Evolutionary conservation across 2,329 filamentous ascomycete species (phyloP), one percentile per base, ranked within the genome.

Genomic region (Talaromyces rugulosus): DNA sequence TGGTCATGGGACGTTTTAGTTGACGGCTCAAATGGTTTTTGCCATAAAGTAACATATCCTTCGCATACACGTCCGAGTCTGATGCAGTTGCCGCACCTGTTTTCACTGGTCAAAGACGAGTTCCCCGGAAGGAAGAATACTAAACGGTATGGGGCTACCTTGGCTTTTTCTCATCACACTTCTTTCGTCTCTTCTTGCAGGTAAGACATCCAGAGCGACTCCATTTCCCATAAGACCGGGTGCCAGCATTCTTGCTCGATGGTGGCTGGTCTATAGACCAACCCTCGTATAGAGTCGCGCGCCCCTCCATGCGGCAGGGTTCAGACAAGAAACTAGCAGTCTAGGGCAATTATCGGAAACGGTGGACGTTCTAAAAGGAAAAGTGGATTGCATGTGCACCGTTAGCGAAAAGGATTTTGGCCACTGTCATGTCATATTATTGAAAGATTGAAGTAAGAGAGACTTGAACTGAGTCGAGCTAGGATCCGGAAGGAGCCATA

Each of bases 121-220:
- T 65, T 18, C 14, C 16, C 1, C 27, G 16, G 4, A 27, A 47
- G 5, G 16, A 14, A 11, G 16, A 14, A 11, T 42, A 33, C 23
- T 30, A 42, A 40, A n/a, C 36, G 18, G 36, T 23, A 56, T 47
- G n/a, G 30, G 30, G 30, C 52, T 53, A 76, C 74, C 67, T 71
- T 23, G 74, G 74, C 59, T 75, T 76, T 27, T 71, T 64, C 65
- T 76, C 74, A 62, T 77, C 74, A 42, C 74, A 77, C 42, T 72
- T 70, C 63, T 77, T 77, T 33, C 74, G 70, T 42, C 74, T 71
- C 59, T 67, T 71, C 61, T 77, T 77, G 64, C 74, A 77, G 3
- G 74, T 77, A n/a, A 76, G 59, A 54, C 74, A 77, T n/a, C 74
- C 74, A 2, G 74, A 75, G 12, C 74, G 73, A 64, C 72, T 74